Percentiles rank a stretch among this genome's conserved stretches.
These are phyloP conservation scores for Colletotrichum horii DNA, from an alignment of 2,329 filamentous ascomycete genomes.

Conservation along the genomic window DNA sequence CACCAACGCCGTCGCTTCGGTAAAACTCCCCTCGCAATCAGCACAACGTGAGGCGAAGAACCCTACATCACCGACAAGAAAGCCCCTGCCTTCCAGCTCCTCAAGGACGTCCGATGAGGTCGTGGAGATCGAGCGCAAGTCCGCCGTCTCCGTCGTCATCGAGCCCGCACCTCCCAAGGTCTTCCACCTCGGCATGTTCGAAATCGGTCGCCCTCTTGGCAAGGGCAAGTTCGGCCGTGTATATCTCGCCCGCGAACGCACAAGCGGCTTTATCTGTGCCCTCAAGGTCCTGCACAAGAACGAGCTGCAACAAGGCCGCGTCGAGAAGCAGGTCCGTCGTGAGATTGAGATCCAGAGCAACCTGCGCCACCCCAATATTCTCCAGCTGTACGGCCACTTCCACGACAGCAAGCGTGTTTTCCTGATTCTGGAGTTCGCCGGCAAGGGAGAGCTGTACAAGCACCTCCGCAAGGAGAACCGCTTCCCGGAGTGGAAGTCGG, in stretches of 20 bases:
- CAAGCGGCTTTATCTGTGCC: constrained; percentile 82
- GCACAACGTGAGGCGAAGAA: constrained; percentile 57
- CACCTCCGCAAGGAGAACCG: constrained; percentile 78
- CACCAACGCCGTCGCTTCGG: constrained; percentile 67
- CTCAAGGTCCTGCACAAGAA: constrained; percentile 87
- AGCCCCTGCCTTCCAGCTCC: constrained; percentile 49
- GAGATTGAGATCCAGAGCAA: constrained; percentile 93
- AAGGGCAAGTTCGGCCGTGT: constrained; percentile 90
- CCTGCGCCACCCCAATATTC: constrained; percentile 83
- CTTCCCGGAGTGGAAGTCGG: constrained; percentile 86
- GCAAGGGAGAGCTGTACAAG: constrained; percentile 87
- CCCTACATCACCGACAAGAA: constrained; percentile 57
- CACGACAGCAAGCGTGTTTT: constrained; percentile 90
- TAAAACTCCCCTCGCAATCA: constrained; percentile 71
- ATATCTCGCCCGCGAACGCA: constrained; percentile 82
- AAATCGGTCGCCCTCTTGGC: constrained; percentile 84
- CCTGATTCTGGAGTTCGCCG: constrained; percentile 85
- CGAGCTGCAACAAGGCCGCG: constrained; percentile 76
- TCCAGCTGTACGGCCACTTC: constrained; percentile 86
- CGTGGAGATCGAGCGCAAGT: constrained; percentile 53
- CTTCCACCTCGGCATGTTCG: constrained; percentile 92
- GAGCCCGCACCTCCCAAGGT: constrained; percentile 64
- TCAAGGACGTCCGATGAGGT: constrained; percentile 53
- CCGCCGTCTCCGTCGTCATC: constrained; percentile 54
- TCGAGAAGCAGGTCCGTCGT: constrained; percentile 86